phyloP scores from a whole-genome alignment of 768 basidiomycete species.

The Leucocoprinus leucothites region DNA sequence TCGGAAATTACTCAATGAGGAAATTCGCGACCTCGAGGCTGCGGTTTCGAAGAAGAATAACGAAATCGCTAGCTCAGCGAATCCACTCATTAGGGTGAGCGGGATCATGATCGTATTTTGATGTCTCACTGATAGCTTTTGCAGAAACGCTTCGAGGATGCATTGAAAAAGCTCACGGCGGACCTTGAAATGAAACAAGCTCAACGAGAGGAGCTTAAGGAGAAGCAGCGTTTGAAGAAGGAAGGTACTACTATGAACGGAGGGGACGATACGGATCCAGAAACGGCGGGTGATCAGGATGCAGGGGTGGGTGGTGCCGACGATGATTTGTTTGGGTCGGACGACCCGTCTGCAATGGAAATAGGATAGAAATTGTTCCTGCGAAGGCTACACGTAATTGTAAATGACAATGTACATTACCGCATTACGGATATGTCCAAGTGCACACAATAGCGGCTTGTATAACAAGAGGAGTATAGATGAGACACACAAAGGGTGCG shows the following conservation, averaged over 20 bases:
- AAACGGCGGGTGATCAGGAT: constrained; percentile 30
- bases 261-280: constrained; percentile 34
- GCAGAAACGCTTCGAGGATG: constrained; percentile 92
- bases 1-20: constrained; percentile 79
- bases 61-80: constrained; percentile 80
- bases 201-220: constrained; percentile 78
- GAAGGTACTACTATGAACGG: constrained; percentile 53
- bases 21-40: constrained; percentile 84
- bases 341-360: constrained; percentile 39
- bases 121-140: neutral
- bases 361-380: constrained; percentile 6
- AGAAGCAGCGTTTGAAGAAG: constrained; percentile 67
- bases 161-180: constrained; percentile 79
- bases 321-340: constrained; percentile 47
- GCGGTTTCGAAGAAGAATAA: constrained; percentile 83
- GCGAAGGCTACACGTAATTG: neutral
- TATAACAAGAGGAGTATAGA: constrained; percentile 71
- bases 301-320: constrained; percentile 30
- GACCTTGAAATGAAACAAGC: constrained; percentile 84
- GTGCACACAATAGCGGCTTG: constrained; percentile 65
- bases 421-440: constrained; percentile 24
- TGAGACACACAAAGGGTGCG: constrained; percentile 75
- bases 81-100: constrained; percentile 80
- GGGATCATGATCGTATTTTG: neutral
- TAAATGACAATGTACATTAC: constrained; percentile 8